A percentile compares a stretch with the other conserved stretches of the same genome.
These are phyloP conservation scores for Podila minutissima DNA, from an alignment of 192 early-diverging fungal species.

Conservation along the genomic window DNA sequence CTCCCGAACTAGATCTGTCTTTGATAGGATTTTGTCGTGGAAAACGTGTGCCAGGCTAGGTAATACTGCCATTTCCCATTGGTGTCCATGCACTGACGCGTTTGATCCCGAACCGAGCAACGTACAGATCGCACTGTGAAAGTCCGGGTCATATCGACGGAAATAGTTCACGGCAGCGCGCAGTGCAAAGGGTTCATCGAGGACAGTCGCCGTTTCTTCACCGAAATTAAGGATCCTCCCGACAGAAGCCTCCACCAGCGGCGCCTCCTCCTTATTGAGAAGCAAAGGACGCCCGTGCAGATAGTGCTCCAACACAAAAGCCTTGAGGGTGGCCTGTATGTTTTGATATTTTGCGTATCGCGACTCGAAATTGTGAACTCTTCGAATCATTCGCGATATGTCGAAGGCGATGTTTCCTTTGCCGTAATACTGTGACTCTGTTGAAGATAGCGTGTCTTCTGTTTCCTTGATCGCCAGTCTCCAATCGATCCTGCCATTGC, in stretches of 20 bases:
- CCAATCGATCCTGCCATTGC: background rate
- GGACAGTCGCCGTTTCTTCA: background rate
- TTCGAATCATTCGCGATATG: slow-evolving; percentile 24
- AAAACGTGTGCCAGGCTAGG: slow-evolving; percentile 16
- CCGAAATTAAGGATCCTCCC: slow-evolving; percentile 19
- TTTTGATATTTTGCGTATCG: slow-evolving; percentile 15
- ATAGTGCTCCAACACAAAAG: slow-evolving; percentile 15
- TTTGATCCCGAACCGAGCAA: slow-evolving; percentile 1
- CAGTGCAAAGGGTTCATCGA: slow-evolving; percentile 16
- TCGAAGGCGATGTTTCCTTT: slow-evolving; percentile 21
- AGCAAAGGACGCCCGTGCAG: slow-evolving; percentile 13
- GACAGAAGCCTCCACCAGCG: slow-evolving; percentile 26
- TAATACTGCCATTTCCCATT: slow-evolving; percentile 12
- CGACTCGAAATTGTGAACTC: background rate
- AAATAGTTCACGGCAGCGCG: slow-evolving; percentile 19
- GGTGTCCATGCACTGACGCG: background rate
- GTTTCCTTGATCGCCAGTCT: slow-evolving; percentile 13
- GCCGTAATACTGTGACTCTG: background rate
- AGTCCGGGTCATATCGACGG: slow-evolving; percentile 6
- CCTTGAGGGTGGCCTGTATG: slow-evolving; percentile 7
- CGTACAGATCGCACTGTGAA: slow-evolving; percentile 20
- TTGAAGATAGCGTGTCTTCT: slow-evolving; percentile 6
- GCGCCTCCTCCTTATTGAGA: slow-evolving; percentile 7
- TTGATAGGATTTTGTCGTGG: slow-evolving; percentile 7
- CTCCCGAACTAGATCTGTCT: background rate